Evolutionary conservation across 2,329 filamentous ascomycete genomes (phyloP).

Genomic region (Paraconiothyrium brasiliense): DNA sequence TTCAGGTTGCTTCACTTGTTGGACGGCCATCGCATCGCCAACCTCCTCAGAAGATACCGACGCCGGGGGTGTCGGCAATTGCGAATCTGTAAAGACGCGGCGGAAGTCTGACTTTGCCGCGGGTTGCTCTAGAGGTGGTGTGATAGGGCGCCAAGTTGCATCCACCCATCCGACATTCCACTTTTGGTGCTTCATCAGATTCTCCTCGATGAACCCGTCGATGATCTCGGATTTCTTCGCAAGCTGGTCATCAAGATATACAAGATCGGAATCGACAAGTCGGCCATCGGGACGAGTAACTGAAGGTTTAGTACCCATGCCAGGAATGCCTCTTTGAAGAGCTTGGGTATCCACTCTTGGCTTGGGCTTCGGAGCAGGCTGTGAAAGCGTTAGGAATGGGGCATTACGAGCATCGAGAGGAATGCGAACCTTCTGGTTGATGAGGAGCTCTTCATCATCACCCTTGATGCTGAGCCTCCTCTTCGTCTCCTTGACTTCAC

Average conservation of each 20-base stretch:
- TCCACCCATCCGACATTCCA: constrained; percentile 94
- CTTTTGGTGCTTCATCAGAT: constrained; percentile 85
- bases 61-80: constrained; percentile 59
- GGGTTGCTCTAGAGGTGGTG: constrained; percentile 71
- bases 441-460: constrained; percentile 83
- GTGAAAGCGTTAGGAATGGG: constrained; percentile 30
- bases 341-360: constrained; percentile 67
- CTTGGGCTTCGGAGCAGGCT: constrained; percentile 56
- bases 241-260: constrained; percentile 77
- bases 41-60: constrained; percentile 56
- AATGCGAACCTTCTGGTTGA: constrained; percentile 86
- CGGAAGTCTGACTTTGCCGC: constrained; percentile 50
- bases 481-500: constrained; percentile 87
- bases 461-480: constrained; percentile 86
- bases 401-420: not conserved
- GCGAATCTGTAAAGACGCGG: constrained; percentile 49
- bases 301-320: constrained; percentile 55
- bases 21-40: constrained; percentile 50
- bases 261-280: constrained; percentile 78
- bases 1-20: constrained; percentile 42
- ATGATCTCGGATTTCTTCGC: constrained; percentile 85
- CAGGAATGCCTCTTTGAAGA: constrained; percentile 74
- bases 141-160: constrained; percentile 84
- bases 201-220: constrained; percentile 82
- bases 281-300: constrained; percentile 72